Percentiles rank a stretch among this genome's conserved stretches.
Conservation (phyloP, 2,329 filamentous ascomycete genomes). For the Ophidiomyces ophidiicola region DNA sequence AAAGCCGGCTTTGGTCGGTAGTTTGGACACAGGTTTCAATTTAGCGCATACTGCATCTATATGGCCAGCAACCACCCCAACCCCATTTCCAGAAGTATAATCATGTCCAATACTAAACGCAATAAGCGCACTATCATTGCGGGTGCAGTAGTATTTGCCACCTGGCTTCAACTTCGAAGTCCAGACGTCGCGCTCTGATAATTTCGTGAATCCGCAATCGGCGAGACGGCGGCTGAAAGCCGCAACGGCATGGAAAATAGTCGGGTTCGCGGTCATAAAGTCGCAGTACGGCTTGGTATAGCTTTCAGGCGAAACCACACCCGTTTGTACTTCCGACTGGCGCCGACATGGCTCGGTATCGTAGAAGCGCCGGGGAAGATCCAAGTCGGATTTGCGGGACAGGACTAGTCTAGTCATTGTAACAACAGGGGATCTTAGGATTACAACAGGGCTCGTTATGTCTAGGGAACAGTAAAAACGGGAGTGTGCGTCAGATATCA, state of each 20-base stretch:
- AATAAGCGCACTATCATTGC: slow-evolving; percentile 76
- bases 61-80: slow-evolving; percentile 81
- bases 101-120: slow-evolving; percentile 71
- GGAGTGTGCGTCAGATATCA: neutral
- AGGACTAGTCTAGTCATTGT: slow-evolving; percentile 6
- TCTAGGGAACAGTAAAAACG: neutral
- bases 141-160: slow-evolving; percentile 77
- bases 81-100: slow-evolving; percentile 73
- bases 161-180: slow-evolving; percentile 56
- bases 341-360: slow-evolving; percentile 2
- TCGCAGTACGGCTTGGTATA: slow-evolving; percentile 77
- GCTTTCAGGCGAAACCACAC: slow-evolving; percentile 34
- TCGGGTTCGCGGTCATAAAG: slow-evolving; percentile 82
- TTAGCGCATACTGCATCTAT: slow-evolving; percentile 84
- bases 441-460: neutral
- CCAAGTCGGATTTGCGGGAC: neutral
- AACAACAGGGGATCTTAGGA: neutral
- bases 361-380: neutral
- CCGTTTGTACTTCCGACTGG: neutral
- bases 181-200: slow-evolving; percentile 71
- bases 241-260: slow-evolving; percentile 79
- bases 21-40: slow-evolving; percentile 79
- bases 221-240: slow-evolving; percentile 63
- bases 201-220: slow-evolving; percentile 59
- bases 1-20: slow-evolving; percentile 75